phyloP scores from a whole-genome alignment of 2,329 filamentous ascomycete genomes.

The Leptographium procerum region DNA sequence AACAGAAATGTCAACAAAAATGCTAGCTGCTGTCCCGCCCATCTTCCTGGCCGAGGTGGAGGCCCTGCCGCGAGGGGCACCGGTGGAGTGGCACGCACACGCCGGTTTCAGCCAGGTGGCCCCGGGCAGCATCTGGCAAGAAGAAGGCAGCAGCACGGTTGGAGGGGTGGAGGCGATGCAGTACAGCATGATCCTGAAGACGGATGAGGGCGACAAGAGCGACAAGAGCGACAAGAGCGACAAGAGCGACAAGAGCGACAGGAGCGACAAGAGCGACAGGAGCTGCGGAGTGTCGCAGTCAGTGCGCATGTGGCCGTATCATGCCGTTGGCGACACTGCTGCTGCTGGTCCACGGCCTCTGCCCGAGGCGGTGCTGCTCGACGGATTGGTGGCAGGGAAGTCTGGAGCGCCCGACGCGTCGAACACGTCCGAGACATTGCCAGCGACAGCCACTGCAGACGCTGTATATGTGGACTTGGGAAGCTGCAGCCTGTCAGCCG shows the following conservation, averaged over 20 bases:
- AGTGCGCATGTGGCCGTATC: conserved; percentile 3
- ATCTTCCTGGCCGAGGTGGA: conserved; percentile 67
- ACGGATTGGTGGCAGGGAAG: too few species aligned
- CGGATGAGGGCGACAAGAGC: neutral
- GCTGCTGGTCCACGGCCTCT: too few species aligned
- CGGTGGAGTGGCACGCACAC: conserved; percentile 75
- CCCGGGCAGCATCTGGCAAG: neutral
- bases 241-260: neutral
- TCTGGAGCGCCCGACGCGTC: too few species aligned
- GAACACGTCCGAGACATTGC: too few species aligned
- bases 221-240: neutral
- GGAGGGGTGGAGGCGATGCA: neutral
- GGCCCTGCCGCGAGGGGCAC: conserved; percentile 60
- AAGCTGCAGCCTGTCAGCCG: neutral
- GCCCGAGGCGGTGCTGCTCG: neutral
- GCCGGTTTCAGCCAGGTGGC: conserved; percentile 38
- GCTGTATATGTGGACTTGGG: conserved; percentile 9
- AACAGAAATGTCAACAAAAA: too few species aligned
- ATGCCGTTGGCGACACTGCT: neutral
- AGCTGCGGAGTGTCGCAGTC: neutral
- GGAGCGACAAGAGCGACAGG: neutral
- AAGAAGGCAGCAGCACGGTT: neutral
- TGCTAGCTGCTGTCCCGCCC: too few species aligned
- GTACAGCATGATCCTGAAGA: neutral
- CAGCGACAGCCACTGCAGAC: too few species aligned